phyloP scores from a whole-genome alignment of 805 yeast genomes.

The Brettanomyces sp. region DNA sequence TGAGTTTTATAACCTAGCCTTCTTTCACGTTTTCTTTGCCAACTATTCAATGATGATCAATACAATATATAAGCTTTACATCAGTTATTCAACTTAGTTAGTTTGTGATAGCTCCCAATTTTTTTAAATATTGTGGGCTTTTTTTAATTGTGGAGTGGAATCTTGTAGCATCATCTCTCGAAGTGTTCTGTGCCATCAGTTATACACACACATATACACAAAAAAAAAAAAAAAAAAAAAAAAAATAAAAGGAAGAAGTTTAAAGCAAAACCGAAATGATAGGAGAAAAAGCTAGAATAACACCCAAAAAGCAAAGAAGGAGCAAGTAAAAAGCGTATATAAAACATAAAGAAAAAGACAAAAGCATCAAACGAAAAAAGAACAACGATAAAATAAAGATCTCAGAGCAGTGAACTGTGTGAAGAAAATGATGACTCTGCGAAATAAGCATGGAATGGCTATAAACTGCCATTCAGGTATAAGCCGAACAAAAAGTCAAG shows the following conservation, averaged over 20 bases:
- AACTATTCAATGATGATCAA: not conserved
- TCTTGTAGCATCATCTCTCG: not conserved
- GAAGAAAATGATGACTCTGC: constrained; percentile 4
- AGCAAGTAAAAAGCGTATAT: constrained; percentile 1
- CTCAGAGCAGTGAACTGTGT: constrained; percentile 1
- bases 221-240: constrained; percentile 7
- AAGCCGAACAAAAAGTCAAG: no score
- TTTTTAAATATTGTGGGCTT: no score
- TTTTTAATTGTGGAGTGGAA: not conserved
- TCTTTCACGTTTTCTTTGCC: not conserved
- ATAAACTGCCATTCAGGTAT: not conserved
- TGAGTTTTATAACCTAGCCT: not conserved
- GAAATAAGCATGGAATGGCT: constrained; percentile 3
- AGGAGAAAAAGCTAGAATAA: constrained; percentile 5
- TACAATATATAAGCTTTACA: not conserved
- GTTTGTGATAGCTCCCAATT: no score
- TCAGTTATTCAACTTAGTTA: no score
- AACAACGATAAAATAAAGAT: constrained; percentile 7
- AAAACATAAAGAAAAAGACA: constrained; percentile 2
- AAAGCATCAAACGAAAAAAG: constrained; percentile 6
- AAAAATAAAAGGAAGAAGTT: constrained; percentile 7
- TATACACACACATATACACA: constrained; percentile 1
- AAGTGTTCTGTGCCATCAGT: constrained; percentile 3
- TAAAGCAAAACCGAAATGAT: not conserved
- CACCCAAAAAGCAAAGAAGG: constrained; percentile 9